phyloP scores from a whole-genome alignment of 805 yeast genomes.

The Debaryomyces prosopidis region DNA sequence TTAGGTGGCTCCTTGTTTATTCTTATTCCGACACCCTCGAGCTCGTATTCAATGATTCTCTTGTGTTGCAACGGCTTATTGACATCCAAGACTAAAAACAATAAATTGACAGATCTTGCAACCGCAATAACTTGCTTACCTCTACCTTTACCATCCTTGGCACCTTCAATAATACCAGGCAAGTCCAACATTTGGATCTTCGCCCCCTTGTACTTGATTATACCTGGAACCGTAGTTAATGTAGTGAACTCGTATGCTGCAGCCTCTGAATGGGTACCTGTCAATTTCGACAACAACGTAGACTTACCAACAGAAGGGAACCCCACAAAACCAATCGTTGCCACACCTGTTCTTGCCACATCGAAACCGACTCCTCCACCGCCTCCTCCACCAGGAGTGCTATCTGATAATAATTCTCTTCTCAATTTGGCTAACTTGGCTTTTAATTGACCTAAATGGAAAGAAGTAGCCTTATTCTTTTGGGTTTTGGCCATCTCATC shows the following conservation, averaged over 20 bases:
- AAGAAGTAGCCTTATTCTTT: conserved; percentile 96
- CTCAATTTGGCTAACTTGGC: conserved; percentile 95
- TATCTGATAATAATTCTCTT: conserved; percentile 76
- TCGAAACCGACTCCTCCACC: conserved; percentile 95
- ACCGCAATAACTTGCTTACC: conserved; percentile 98
- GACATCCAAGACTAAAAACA: conserved; percentile 93
- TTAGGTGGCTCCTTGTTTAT: conserved; percentile 92
- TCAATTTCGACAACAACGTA: conserved; percentile 80
- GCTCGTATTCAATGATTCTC: conserved; percentile 87
- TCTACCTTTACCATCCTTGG: conserved; percentile 89
- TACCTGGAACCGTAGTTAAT: conserved; percentile 96
- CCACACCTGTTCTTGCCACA: conserved; percentile 98
- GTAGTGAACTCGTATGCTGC: conserved; percentile 98
- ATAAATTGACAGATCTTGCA: conserved; percentile 93
- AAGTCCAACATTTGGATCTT: conserved; percentile 93
- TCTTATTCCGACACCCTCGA: conserved; percentile 97
- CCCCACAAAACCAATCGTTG: conserved; percentile 96
- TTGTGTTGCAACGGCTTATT: conserved; percentile 95
- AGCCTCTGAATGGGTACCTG: conserved; percentile 97
- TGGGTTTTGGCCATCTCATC: conserved; percentile 98
- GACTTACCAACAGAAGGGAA: conserved; percentile 95
- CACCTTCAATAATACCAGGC: conserved; percentile 90
- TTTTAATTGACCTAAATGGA: conserved; percentile 95
- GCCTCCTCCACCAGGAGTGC: conserved; percentile 68
- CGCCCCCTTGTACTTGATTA: conserved; percentile 94